Evolutionary conservation across 2,329 filamentous ascomycete genomes (phyloP), one percentile per base, ranked within the genome.

Genomic region (Calycina herbarum): DNA sequence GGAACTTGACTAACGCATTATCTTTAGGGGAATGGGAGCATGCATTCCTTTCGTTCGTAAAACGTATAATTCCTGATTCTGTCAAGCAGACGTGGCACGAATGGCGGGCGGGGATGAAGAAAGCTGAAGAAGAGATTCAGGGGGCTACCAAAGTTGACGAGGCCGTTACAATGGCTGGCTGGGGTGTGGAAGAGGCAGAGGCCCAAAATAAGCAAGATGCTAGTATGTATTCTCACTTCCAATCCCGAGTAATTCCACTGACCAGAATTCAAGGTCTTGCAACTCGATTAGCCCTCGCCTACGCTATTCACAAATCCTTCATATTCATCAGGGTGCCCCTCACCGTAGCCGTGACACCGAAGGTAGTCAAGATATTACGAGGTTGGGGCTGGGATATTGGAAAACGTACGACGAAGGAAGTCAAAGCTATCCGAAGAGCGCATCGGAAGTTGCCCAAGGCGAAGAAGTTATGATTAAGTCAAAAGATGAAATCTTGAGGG

Each of bases 241-340:
- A 38, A 60, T 24, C 29, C 27, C 11, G 31, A 5, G n/a, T 4
- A 27, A n/a, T 20, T 10, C n/a, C 2, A 17, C 24, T 45, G 31
- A 42, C 59, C n/a, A 61, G 29, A 57, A 11, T 63, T 45, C 48
- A 69, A 89, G 86, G 86, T 72, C 77, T 89, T 40, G 86, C 83
- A 61, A 98, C 95, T 8, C 93, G 97, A 76, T 82, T 99, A 35
- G 93, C 92, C 17, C 85, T 99, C 59, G 95, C 95, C 13, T 99
- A 99, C 76, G 94, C 94, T 33, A 92, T 99, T 66, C 95, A 99
- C 83, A 99, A 99, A 81, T 96, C 91, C 72, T 93, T 98, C 78
- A 97, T 99, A 74, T 97, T 99, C 78, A 78, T 98, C 70, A 87
- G 95, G n/a, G 93, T 99, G 10, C 95, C 95, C 8, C 80, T 98